Evolutionary conservation across 106 monocot species (phyloP), one percentile per base, ranked within the genome.

Genomic region (Triglochin maritima): DNA sequence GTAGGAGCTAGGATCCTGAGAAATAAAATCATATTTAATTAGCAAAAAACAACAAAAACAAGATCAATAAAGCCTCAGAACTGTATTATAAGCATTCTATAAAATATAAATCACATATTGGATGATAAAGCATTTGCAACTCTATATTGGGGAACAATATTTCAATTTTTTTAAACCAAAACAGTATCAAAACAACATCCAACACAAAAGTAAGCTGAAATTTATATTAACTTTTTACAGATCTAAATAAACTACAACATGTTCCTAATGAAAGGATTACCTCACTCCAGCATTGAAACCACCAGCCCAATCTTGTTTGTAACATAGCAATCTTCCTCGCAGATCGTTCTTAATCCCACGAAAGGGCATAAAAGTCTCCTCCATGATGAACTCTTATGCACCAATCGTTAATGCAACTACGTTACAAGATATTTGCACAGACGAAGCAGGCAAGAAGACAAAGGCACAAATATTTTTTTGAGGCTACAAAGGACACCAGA

Each of bases 1-100:
- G 79, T 79, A 5, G 79, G 79, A 54, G 79, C 79, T 50, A 79
- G 62, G 46, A 79, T 79, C 66, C 79, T 79, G 79, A 62, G n/a
- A 48, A 49, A 42, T 57, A 59, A 53, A 56, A 49, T 9, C 60
- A 50, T 17, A 68, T 67, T 75, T 71, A 52, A 11, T 17, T n/a
- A 67, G 11, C 45, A 55, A 56, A 45, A 47, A 6, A 41, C 63
- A 63, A 46, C 12, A 6, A 45, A n/a, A 61, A 6, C 13, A 59
- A 47, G 11, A 2, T 29, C 29, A 29, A 29, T 29, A 29, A 29
- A 29, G 29, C 29, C 29, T 29, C 29, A 29, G 1, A 29, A 29
- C 29, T 29, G 29, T 29, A 29, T 29, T 29, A 29, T 29, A 29
- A 29, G 29, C 29, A 29, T 29, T 29, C 29, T 29, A 29, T 29